These are phyloP conservation scores for Neurospora tetrasperma DNA, from an alignment of 495 filamentous ascomycete species.

Conservation along the genomic window DNA sequence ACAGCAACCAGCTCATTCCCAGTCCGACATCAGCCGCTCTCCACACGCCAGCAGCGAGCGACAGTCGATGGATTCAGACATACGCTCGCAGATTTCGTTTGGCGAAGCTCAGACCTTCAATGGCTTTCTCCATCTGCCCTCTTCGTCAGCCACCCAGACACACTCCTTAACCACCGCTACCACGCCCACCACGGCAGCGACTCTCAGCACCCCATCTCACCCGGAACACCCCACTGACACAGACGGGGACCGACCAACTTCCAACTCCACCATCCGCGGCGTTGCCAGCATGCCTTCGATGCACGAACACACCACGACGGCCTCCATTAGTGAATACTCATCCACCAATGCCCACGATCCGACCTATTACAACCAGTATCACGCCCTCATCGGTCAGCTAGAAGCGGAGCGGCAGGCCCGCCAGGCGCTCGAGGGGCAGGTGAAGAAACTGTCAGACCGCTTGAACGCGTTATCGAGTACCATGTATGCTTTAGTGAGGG, in stretches of 20 bases:
- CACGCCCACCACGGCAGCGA: slow-evolving; percentile 1
- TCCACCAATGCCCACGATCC: slow-evolving; percentile 5
- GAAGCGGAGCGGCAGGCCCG: slow-evolving; percentile 40
- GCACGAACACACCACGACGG: slow-evolving; percentile 18
- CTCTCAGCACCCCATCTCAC: background rate
- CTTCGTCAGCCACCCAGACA: slow-evolving; percentile 17
- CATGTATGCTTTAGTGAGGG: slow-evolving; percentile 26
- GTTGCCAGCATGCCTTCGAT: slow-evolving; percentile 32
- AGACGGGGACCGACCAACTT: slow-evolving; percentile 19
- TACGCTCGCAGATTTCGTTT: slow-evolving; percentile 28
- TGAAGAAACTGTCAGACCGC: slow-evolving; percentile 35
- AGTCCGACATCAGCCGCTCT: slow-evolving; percentile 14
- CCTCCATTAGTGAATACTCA: slow-evolving; percentile 12
- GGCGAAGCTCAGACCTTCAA: slow-evolving; percentile 30
- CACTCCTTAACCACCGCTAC: slow-evolving; percentile 13
- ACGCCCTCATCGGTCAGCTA: slow-evolving; percentile 32
- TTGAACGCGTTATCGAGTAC: slow-evolving; percentile 31
- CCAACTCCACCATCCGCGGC: slow-evolving; percentile 32
- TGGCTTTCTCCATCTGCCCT: slow-evolving; percentile 26
- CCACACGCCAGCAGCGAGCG: slow-evolving; percentile 23
- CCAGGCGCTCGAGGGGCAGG: slow-evolving; percentile 39
- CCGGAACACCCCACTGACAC: background rate
- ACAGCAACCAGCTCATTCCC: slow-evolving; percentile 13
- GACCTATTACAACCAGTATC: slow-evolving; percentile 27
- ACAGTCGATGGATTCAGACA: slow-evolving; percentile 26